Evolutionary conservation across 805 yeast genomes (phyloP), one percentile per base, ranked within the genome.

Genomic region (Starmera pachycereana): DNA sequence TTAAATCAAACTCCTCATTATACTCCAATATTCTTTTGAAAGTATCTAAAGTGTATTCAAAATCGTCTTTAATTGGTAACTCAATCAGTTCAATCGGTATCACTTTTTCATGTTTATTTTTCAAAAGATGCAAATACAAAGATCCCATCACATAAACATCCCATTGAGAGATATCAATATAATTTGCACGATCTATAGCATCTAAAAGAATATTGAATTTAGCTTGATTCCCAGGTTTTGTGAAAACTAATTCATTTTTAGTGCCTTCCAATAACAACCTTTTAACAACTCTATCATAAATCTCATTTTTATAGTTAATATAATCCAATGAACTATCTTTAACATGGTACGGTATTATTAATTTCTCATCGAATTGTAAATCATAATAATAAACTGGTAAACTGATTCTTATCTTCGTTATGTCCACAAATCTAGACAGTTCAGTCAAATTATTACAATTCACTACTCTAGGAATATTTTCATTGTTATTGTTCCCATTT

Each of bases 331-430:
- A 47, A 32, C 25, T 56, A 49, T 40, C 44, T 58, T 49, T 65
- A 51, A 27, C 61, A 41, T 29, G 60, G 51, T 49, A 53, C 37
- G 78, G 80, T 4, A 77, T 59, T 3, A 69, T 62, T 30, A 81
- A 69, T 36, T 53, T 58, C n/a, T 66, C 70, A 38, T 67, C 68
- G 33, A 75, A 65, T 40, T 71, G 69, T 42, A 70, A 69, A 49
- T 86, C 83, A 52, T 80, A 78, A 33, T 79, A 61, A 56, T 86
- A 88, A 6, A 86, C 83, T 37, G 76, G 74, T 33, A 89, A 68
- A 3, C 89, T 79, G 33, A 90, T 79, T 47, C 89, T 78, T 35
- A 90, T 60, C 40, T 71, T 71, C 4, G 94, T 81, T 34, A 90
- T 76, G 58, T 89, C 96, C 18, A 89, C 64, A 45, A 12, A 69